Conservation (phyloP, 1,284 basidiomycete species). For the Hymenochaete sp. region DNA sequence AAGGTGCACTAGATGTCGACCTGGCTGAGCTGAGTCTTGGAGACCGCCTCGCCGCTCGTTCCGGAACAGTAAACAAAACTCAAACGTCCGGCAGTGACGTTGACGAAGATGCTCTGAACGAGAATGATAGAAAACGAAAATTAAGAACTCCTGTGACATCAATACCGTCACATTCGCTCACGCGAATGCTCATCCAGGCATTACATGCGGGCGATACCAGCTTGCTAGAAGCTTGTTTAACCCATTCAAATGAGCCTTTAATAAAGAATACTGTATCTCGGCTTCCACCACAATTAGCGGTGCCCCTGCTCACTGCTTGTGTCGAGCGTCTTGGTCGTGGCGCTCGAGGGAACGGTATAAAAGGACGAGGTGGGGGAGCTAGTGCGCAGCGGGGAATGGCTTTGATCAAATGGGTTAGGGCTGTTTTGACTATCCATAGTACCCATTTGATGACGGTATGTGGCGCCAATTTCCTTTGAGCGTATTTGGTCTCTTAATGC, state of each 20-base stretch:
- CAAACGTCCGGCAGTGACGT: constrained; percentile 39
- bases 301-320: constrained; percentile 83
- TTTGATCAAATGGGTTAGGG: constrained; percentile 84
- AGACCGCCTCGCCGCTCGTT: constrained; percentile 71
- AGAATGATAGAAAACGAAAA: constrained; percentile 29
- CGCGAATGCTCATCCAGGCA: constrained; percentile 92
- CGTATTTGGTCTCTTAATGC: constrained; percentile 17
- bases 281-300: constrained; percentile 82
- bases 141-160: constrained; percentile 34
- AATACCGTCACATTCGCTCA: constrained; percentile 81
- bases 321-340: constrained; percentile 85
- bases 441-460: constrained; percentile 90
- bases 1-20: constrained; percentile 72
- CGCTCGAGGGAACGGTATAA: constrained; percentile 58
- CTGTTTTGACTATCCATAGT: constrained; percentile 81
- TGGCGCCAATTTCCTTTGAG: constrained; percentile 17
- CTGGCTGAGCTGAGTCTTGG: constrained; percentile 86
- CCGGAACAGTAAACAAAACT: constrained; percentile 36
- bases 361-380: constrained; percentile 74
- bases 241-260: constrained; percentile 73
- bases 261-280: constrained; percentile 86
- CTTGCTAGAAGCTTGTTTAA: constrained; percentile 82
- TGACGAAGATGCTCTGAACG: constrained; percentile 24
- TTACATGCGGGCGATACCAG: constrained; percentile 90
- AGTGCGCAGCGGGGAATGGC: constrained; percentile 81